Base-by-base conservation (phyloP, 495 filamentous ascomycete genomes). In the Hypoxylon perforatum region DNA sequence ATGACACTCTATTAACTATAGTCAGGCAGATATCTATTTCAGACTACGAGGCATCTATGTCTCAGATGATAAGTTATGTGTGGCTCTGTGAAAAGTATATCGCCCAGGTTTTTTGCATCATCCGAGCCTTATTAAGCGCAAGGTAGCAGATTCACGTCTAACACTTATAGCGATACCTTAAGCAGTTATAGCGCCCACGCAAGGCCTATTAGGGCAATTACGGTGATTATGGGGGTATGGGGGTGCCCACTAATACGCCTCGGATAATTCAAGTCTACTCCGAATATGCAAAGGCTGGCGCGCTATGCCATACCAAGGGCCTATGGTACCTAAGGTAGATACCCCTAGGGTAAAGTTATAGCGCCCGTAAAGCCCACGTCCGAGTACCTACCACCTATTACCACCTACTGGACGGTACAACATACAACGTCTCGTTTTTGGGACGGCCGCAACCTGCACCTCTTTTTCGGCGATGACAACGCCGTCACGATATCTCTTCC, bases 241-340 rank as follows among this genome's bases (percentile, higher is more conserved):
- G 30, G 30, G 1, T 33, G n/a, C 11, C 30, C 30, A 33, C 25
- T 22, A 4, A 28, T 38, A 62, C 58, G 58, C 47, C 18, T 67
- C 58, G 65, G 65, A 63, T 67, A 67, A 67, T 67, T 67, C 53
- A 62, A 61, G 25, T 48, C 51, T 56, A 10, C 53, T 33, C 64
- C 57, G 57, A 67, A 61, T 62, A 62, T 61, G 42, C 52, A 62
- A 57, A 57, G 57, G 57, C 12, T 57, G 52, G 57, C 58, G 64
- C 64, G 64, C 64, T 57, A 56, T 52, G 56, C 47, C 22, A 33
- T 23, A 9, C 50, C 50, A 4, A 35, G 30, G 30, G 30, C 30
- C 30, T 5, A 11, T 35, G 11, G 30, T 5, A 5, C 11, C 30
- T 11, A 5, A 5, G 30, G 36, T 7, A 14, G 10, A 21, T 59